phyloP scores from a whole-genome alignment of 2,329 filamentous ascomycete genomes.

The Parafenestella ontariensis region DNA sequence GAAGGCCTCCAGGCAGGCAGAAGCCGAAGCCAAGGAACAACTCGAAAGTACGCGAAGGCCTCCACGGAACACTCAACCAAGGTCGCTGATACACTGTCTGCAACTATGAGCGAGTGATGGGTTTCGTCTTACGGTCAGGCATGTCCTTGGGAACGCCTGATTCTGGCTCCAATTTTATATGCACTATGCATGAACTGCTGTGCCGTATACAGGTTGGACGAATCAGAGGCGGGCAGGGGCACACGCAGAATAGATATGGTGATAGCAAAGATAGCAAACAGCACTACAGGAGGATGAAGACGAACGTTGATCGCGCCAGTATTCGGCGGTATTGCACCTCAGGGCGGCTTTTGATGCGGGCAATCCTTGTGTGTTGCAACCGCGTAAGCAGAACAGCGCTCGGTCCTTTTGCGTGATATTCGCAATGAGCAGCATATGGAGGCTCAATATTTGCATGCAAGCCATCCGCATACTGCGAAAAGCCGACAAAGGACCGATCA shows the following conservation, averaged over 20 bases:
- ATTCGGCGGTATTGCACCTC: constrained; percentile 1
- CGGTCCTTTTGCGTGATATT: constrained; percentile 4
- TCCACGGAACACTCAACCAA: no score
- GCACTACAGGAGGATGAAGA: constrained; percentile 5
- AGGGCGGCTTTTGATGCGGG: background rate
- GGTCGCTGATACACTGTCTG: background rate
- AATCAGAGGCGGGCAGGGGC: constrained; percentile 1
- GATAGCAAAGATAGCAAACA: constrained; percentile 1
- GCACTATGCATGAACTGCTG: background rate
- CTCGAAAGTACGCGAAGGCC: no score
- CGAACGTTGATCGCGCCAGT: constrained; percentile 4
- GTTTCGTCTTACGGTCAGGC: background rate
- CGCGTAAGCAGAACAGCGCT: background rate
- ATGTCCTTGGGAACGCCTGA: background rate
- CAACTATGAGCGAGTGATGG: background rate
- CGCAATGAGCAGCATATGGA: background rate
- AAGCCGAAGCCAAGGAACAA: no score
- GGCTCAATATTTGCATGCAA: background rate
- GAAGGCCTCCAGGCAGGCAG: no score
- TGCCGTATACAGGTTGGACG: background rate
- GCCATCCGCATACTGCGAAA: background rate
- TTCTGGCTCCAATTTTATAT: background rate
- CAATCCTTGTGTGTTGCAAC: constrained; percentile 2
- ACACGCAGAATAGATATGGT: constrained; percentile 4
- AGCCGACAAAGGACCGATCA: constrained; percentile 27